These are phyloP conservation scores for Hypsizygus marmoreus DNA, from an alignment of 768 basidiomycete species.

Conservation along the genomic window DNA sequence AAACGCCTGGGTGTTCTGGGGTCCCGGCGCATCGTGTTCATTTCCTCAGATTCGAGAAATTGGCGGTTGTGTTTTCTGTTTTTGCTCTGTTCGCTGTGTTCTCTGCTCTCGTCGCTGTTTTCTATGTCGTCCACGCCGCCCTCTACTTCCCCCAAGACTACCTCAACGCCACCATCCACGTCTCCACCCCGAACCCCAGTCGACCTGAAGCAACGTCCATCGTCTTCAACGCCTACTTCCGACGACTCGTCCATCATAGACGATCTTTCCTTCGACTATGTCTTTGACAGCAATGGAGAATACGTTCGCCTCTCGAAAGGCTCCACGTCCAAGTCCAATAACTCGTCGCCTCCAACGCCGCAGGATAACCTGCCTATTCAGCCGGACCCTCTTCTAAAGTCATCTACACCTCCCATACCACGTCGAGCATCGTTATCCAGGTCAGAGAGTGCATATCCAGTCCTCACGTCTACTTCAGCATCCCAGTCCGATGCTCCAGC, in stretches of 20 bases:
- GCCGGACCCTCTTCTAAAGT: conserved; percentile 39
- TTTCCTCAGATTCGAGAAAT: conserved; percentile 16
- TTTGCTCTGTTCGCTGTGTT: conserved; percentile 22
- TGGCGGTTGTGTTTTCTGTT: conserved; percentile 16
- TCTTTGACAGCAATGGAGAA: conserved; percentile 56
- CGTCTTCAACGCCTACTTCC: conserved; percentile 40
- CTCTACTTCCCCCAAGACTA: conserved; percentile 15
- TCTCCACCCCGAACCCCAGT: conserved; percentile 47
- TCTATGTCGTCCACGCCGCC: conserved; percentile 19
- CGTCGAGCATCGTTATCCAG: conserved; percentile 59
- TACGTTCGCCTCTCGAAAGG: conserved; percentile 59
- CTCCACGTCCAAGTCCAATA: conserved; percentile 41
- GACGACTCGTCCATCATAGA: conserved; percentile 63
- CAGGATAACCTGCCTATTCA: conserved; percentile 36
- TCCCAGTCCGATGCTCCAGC: conserved; percentile 26
- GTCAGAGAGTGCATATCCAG: conserved; percentile 64
- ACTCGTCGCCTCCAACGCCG: conserved; percentile 49
- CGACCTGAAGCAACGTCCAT: conserved; percentile 31
- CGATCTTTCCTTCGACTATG: conserved; percentile 70
- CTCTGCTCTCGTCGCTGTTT: conserved; percentile 33
- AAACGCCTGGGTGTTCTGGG: conserved; percentile 21
- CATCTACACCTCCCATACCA: conserved; percentile 40
- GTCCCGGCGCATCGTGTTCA: conserved; percentile 34
- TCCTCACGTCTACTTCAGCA: conserved; percentile 34
- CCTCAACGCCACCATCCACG: conserved; percentile 25